Conservation (phyloP, 441 rosid species). For the Geranium incanum region DNA sequence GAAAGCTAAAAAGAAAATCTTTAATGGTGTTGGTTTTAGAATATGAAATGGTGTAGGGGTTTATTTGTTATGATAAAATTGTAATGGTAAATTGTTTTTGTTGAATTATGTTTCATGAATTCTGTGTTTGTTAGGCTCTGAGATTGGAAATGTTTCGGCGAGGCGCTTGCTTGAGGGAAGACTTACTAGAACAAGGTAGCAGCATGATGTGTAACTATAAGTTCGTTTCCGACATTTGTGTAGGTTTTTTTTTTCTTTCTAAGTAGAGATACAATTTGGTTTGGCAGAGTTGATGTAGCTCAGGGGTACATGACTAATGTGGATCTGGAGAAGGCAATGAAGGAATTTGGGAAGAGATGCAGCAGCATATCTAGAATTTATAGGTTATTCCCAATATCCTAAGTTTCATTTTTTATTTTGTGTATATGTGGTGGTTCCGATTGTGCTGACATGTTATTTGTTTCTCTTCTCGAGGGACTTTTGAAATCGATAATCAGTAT, state of each 20-base stretch:
- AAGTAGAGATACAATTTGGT: conserved; percentile 16
- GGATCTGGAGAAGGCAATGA: conserved; percentile 75
- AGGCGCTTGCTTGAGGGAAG: conserved; percentile 33
- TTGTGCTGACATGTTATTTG: conserved; percentile 45
- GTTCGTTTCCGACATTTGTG: background rate
- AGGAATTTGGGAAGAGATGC: conserved; percentile 60
- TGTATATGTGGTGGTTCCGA: conserved; percentile 15
- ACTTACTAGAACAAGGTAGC: conserved; percentile 33
- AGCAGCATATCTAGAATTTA: conserved; percentile 70
- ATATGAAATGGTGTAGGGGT: background rate
- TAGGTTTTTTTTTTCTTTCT: background rate
- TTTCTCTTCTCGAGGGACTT: conserved; percentile 81
- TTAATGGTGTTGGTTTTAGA: background rate
- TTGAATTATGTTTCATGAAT: background rate
- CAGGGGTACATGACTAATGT: conserved; percentile 69
- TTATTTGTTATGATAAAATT: background rate
- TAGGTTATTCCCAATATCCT: conserved; percentile 45
- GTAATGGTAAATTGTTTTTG: background rate
- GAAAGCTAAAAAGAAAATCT: background rate
- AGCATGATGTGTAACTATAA: conserved; percentile 7
- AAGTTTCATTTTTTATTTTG: background rate
- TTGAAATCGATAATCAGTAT: conserved; percentile 59
- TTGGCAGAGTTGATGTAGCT: conserved; percentile 38
- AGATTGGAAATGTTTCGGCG: conserved; percentile 7
- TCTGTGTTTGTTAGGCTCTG: background rate